Conservation (phyloP, 202 grass and related monocot species). For the Cymbopogon flexuosus region DNA sequence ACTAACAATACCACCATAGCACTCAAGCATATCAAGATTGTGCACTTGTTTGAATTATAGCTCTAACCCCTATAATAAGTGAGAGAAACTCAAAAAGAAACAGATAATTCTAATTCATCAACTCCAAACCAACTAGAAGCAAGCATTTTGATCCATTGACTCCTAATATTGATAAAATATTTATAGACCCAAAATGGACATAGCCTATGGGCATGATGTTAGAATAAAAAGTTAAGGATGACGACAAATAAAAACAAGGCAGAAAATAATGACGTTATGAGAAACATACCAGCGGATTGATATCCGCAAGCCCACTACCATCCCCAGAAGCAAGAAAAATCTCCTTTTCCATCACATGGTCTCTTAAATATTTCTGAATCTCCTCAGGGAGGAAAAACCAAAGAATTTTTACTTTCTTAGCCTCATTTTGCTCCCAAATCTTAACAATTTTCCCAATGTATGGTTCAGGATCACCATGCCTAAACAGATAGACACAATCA, state of each 20-base stretch:
- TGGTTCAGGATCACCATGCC: constrained; percentile 41
- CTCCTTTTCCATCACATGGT: constrained; percentile 52
- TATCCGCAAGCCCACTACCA: constrained; percentile 47
- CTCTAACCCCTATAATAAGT: not conserved
- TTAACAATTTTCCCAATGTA: constrained; percentile 83
- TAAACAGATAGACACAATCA: constrained; percentile 79
- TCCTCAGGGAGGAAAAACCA: constrained; percentile 78
- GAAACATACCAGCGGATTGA: constrained; percentile 73
- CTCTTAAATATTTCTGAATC: constrained; percentile 51
- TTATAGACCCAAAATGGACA: constrained; percentile 17
- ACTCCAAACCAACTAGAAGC: not conserved
- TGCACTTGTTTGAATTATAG: not conserved
- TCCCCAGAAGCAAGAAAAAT: constrained; percentile 81
- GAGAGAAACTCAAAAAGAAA: not conserved
- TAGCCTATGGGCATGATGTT: constrained; percentile 2
- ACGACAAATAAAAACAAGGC: not conserved
- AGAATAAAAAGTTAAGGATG: constrained; percentile 2
- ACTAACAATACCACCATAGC: not conserved
- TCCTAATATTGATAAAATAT: not conserved
- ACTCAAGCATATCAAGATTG: not conserved
- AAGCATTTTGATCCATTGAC: not conserved
- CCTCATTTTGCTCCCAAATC: constrained; percentile 56
- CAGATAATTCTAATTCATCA: not conserved
- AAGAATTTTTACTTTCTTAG: constrained; percentile 74
- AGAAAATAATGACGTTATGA: constrained; percentile 6